These are phyloP conservation scores for Aspergillus diversus DNA, from an alignment of 495 filamentous ascomycete species.

Conservation along the genomic window DNA sequence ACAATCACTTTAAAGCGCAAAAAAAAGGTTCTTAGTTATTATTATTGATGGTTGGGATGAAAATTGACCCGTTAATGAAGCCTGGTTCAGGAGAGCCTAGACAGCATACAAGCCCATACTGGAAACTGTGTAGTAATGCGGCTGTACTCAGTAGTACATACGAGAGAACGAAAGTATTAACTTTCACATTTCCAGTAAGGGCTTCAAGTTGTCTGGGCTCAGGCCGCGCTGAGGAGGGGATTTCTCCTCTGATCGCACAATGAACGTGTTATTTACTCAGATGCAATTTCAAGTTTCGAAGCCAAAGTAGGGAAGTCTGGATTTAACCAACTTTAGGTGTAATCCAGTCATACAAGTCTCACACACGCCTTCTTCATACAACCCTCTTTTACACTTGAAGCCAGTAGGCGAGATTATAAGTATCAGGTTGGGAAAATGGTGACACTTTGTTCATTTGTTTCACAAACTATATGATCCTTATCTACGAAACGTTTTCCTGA, in stretches of 20 bases:
- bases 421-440: not conserved
- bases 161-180: conserved; percentile 17
- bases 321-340: conserved; percentile 14
- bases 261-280: conserved; percentile 6
- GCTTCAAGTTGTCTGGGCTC: conserved; percentile 19
- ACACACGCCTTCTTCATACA: conserved; percentile 1
- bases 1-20: too few relatives aligned
- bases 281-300: not conserved
- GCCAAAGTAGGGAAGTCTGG: not conserved
- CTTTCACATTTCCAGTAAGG: conserved; percentile 33
- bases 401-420: not conserved
- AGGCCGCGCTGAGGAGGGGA: conserved; percentile 26
- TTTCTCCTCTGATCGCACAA: conserved; percentile 14
- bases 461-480: conserved; percentile 1
- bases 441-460: conserved; percentile 8
- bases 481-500: conserved; percentile 8
- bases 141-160: conserved; percentile 1
- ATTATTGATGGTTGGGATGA: not conserved
- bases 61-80: not conserved
- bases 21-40: not conserved
- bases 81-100: conserved; percentile 6
- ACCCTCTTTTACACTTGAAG: not conserved
- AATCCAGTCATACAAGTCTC: conserved; percentile 13
- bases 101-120: conserved; percentile 9
- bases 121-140: not conserved